Evolutionary conservation across 495 filamentous ascomycete genomes (phyloP), one percentile per base, ranked within the genome.

Genomic region (Aspergillus egyptiacus): DNA sequence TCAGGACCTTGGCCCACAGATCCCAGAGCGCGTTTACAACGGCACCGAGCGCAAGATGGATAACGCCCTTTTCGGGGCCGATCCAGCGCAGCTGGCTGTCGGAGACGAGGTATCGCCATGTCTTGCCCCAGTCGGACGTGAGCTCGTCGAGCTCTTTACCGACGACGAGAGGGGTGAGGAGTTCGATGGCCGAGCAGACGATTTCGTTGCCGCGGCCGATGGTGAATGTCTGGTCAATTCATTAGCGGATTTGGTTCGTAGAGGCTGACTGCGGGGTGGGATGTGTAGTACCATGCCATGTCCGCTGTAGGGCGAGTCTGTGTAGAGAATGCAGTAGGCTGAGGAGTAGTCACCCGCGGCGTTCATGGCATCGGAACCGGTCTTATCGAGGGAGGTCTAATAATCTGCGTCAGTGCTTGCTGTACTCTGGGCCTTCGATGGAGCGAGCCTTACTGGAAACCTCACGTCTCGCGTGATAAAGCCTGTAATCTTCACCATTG

Each of bases 361-460:
- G 63, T 96, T 95, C 91, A 96, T 96, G 61, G 91, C 91, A 78
- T 96, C 91, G 25, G 89, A 95, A 58, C 91, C 91, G 6, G 88
- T 94, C 72, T 91, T 93, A 69, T 95, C 87, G 36, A 96, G 80
- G 31, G 91, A 95, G 36, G 91, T 96, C 83, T 83, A 44, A 51
- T 34, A 18, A 2, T 43, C 18, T 19, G 5, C 13, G 13, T 30
- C 5, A 30, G 32, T 33, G 14, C n/a, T 13, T 19, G 5, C 3
- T 20, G 28, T 32, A n/a, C 24, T 23, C 20, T 23, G 19, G 13
- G 19, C 13, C 1, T 18, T 14, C 14, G 22, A 36, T 17, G 22
- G 11, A 25, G 14, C 17, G 5, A 15, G 34, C 6, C 76, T 48
- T 74, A 84, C 82, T 27, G 90, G 90, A 72, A 96, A 96, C 61